Evolutionary conservation across 202 grass and related monocot species (phyloP), one percentile per base, ranked within the genome.

Genomic region (Hordeum pubiflorum): DNA sequence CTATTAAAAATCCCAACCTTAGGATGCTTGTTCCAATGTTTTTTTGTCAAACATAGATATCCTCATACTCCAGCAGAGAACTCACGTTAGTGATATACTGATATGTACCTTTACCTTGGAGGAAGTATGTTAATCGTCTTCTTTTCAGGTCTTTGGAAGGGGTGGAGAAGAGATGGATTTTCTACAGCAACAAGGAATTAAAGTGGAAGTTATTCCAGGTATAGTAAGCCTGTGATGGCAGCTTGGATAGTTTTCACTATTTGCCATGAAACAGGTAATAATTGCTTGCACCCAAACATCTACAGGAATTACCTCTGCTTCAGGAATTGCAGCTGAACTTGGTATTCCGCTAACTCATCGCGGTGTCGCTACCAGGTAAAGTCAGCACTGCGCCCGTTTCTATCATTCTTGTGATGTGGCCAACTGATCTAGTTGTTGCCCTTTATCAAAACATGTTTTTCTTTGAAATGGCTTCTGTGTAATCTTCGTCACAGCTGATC

Each of bases 131-230:
- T 81, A 27, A 32, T 63, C 18, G 4, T 55, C 10, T 46, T 40
- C 57, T 34, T 36, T 77, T 77, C 77, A 95, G 96, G 90, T 98
- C 52, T 98, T 95, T 93, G 92, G 92, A 82, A 94, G 96, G 81
- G 96, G 96, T 74, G 96, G 92, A 81, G 96, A 95, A 86, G 96
- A 95, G 84, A 98, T 95, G 96, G 96, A 98, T 81, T 98, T 98
- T 82, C 62, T 98, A 78, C 92, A 98, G 41, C 88, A 95, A 76
- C 86, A 93, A 74, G 96, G 96, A 85, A 95, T 98, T 85, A 87
- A 74, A 68, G 92, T 98, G 38, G 93, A 95, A 74, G 89, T 98
- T 83, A 93, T 98, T 81, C 90, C 92, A 88, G 92, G 92, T 95
- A 88, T 81, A 41, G 41, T 23, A 72, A 73, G 4, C 33, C 31